Evolutionary conservation across 805 yeast species (phyloP), one percentile per base, ranked within the genome.

Genomic region (Vanderwaltozyma polyspora): DNA sequence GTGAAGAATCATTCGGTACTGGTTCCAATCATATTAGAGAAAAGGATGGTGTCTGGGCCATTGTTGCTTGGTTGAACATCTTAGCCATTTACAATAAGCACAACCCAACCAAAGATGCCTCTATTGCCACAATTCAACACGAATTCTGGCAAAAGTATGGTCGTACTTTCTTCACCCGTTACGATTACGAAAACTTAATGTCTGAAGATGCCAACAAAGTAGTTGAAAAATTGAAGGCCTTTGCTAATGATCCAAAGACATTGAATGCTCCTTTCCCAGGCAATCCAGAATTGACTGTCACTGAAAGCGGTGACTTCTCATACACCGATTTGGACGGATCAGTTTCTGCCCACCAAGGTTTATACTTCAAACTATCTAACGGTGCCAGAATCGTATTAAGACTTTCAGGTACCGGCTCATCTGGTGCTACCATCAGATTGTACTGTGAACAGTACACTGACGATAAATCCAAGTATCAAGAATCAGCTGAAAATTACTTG

Each of bases 11-110:
- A 19, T 91, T 91, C 52, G 98, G 98, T 52, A 91, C 98, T 13
- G 98, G 98, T 28, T 86, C 96, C 11, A 81, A 89, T 63, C 98
- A 91, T 57, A 82, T 91, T 43, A 80, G 98, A 59, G 98, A 91
- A 61, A 91, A 91, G 61, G 98, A 91, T 63, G 98, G 98, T 41
- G 62, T 91, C 38, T 91, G 98, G 98, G 98, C 97, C 22, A 74
- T 91, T 51, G 72, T 85, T 42, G 97, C 98, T 3, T 91, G 98
- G 98, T 72, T 91, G 54, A 91, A 91, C 52, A 82, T 91, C 36
- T 70, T 91, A 51, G 97, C 97, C 15, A 85, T 79, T 32, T 86
- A 81, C 56, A 75, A 76, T 49, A 66, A 70, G 48, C 52, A 63
- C 32, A 67, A 77, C 52, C 80, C 84, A 33, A 66, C 65, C 22